Conservation (phyloP, 495 filamentous ascomycete genomes). For the Neurospora sp. region DNA sequence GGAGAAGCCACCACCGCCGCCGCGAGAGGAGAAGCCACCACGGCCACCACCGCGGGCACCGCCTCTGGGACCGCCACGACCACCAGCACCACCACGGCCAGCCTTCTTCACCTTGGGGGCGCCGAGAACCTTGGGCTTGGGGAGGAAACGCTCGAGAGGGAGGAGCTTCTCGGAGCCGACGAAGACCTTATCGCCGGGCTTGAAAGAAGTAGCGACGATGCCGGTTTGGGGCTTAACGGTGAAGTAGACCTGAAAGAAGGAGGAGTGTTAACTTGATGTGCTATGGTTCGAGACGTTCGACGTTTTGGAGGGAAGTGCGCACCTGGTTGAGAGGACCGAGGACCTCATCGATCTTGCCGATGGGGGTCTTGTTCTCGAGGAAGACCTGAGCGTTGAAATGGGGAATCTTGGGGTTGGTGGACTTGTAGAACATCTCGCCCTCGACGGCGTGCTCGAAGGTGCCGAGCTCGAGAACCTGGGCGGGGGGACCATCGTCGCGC, state of each 20-base stretch:
- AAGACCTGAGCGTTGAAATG: slow-evolving; percentile 99
- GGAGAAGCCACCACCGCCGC: slow-evolving; percentile 31
- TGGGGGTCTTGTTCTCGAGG: slow-evolving; percentile 90
- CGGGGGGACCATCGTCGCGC: slow-evolving; percentile 45
- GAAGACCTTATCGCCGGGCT: slow-evolving; percentile 91
- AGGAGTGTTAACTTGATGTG: neutral
- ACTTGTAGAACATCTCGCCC: slow-evolving; percentile 93
- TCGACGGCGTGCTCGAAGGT: slow-evolving; percentile 87
- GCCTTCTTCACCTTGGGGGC: slow-evolving; percentile 48
- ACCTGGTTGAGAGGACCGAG: slow-evolving; percentile 83
- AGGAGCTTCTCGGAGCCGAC: slow-evolving; percentile 91
- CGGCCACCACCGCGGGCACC: slow-evolving; percentile 37
- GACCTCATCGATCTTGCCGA: slow-evolving; percentile 93
- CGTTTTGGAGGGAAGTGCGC: neutral
- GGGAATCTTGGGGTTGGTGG: slow-evolving; percentile 86
- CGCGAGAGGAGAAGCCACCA: slow-evolving; percentile 35
- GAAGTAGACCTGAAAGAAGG: slow-evolving; percentile 59
- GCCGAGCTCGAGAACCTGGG: slow-evolving; percentile 65
- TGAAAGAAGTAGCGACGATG: slow-evolving; percentile 90
- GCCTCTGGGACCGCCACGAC: slow-evolving; percentile 33
- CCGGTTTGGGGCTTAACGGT: slow-evolving; percentile 93
- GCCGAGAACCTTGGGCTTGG: slow-evolving; percentile 61
- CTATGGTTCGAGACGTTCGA: neutral
- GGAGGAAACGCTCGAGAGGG: slow-evolving; percentile 90
- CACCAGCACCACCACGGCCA: slow-evolving; percentile 33